phyloP scores from a whole-genome alignment of 305 asterid species.

The Fraxinus velutina region DNA sequence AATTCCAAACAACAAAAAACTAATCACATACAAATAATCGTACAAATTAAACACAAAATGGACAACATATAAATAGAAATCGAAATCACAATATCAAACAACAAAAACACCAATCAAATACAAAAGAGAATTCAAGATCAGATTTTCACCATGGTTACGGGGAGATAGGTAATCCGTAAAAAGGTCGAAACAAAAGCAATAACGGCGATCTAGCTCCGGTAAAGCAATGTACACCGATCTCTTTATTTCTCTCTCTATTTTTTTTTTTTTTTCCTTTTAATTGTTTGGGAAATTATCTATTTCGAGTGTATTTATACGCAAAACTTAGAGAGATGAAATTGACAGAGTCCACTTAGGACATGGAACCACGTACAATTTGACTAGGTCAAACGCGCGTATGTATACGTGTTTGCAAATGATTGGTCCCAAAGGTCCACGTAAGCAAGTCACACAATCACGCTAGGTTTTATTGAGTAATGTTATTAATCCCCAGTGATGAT shows the following conservation, averaged over 20 bases:
- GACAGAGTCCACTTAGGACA: not conserved
- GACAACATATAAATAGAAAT: not conserved
- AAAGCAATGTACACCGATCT: conserved; percentile 4
- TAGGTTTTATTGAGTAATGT: too few species aligned
- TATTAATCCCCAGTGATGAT: too few species aligned
- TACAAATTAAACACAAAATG: not conserved
- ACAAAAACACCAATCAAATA: not conserved
- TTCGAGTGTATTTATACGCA: not conserved
- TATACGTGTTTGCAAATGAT: not conserved
- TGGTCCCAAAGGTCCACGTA: not conserved
- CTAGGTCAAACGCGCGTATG: not conserved
- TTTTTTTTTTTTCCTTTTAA: not conserved
- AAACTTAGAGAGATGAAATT: not conserved
- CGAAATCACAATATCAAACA: not conserved
- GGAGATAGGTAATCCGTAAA: conserved; percentile 5
- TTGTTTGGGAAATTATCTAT: not conserved
- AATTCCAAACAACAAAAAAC: not conserved
- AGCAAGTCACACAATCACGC: not conserved
- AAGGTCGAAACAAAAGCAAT: not conserved
- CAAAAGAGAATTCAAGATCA: not conserved
- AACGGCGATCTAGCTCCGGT: not conserved
- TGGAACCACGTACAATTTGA: not conserved
- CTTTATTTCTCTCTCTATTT: not conserved
- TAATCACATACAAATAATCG: not conserved
- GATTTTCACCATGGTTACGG: conserved; percentile 2